These are phyloP conservation scores for Pyrenophora graminea DNA, from an alignment of 2,329 filamentous ascomycete genomes.

Conservation along the genomic window DNA sequence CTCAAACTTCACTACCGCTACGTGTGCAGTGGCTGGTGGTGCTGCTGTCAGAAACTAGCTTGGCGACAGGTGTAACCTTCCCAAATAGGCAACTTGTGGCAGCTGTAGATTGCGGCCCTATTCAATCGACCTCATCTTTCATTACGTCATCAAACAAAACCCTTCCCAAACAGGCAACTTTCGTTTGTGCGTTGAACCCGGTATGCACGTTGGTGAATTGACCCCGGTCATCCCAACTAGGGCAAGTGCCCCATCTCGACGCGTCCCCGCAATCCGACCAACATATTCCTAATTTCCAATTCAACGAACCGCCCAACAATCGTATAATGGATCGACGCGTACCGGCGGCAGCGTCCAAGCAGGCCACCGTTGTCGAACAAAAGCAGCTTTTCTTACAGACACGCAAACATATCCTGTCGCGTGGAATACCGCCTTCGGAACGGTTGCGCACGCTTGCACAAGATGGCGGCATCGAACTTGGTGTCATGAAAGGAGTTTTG, in stretches of 20 bases:
- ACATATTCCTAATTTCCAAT: not conserved
- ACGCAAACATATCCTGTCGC: constrained; percentile 67
- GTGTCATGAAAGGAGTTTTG: constrained; percentile 55
- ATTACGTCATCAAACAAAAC: no score
- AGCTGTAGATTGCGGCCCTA: no score
- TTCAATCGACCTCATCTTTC: no score
- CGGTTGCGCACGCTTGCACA: constrained; percentile 58
- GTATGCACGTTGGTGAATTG: no score
- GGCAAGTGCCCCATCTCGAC: not conserved
- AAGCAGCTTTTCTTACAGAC: constrained; percentile 67
- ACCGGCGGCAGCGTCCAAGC: constrained; percentile 22
- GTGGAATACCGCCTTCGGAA: constrained; percentile 61
- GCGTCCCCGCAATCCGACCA: constrained; percentile 5
- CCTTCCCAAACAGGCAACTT: no score
- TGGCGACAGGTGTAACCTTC: no score
- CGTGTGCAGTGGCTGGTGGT: no score
- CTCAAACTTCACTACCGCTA: no score
- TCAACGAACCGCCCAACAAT: not conserved
- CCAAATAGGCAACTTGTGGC: no score
- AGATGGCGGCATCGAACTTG: constrained; percentile 52
- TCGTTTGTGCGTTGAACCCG: no score
- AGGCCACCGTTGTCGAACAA: constrained; percentile 57
- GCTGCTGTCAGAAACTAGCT: no score
- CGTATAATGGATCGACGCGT: constrained; percentile 12
- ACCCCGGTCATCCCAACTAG: no score